Evolutionary conservation across 768 basidiomycete genomes (phyloP), one percentile per base, ranked within the genome.

Genomic region (Lentinula detonsa): DNA sequence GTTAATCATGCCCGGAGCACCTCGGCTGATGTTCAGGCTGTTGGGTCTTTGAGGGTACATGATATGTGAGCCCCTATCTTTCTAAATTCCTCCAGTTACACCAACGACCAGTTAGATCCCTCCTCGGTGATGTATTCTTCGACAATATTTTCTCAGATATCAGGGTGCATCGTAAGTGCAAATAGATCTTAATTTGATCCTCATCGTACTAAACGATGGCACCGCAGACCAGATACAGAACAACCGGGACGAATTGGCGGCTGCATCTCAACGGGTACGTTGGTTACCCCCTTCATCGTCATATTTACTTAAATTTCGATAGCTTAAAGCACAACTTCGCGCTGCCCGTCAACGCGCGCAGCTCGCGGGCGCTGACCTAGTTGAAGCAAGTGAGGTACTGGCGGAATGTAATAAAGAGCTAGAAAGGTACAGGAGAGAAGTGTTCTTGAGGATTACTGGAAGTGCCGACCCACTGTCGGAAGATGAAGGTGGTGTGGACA

Each of bases 141-240:
- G 76, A 78, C 63, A 76, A 78, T 61, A 70, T 78, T 28, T 75
- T 75, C 64, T 73, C 77, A 7, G 78, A 81, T 66, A 66, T 74
- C 65, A 71, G 71, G 37, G 78, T 78, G 66, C 75, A 78, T 61
- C 70, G 78, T 80, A 63, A 65, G 67, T 57, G 42, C 40, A 8
- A 8, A 23, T 46, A 16, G 23, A 35, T 23, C 37, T 13, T 10
- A 3, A 9, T 16, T 28, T 40, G n/a, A 6, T 42, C 2, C 18
- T 34, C 18, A 28, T 40, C n/a, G 35, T 28, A 18, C 0, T 40
- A 18, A 63, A 50, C 62, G 18, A 42, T 39, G 55, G 43, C 49
- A 35, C 50, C 15, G 23, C 65, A 79, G 79, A 74, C 40, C 76
- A 75, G 63, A 78, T 79, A 61, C 69, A 73, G 64, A 65, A 65